These are phyloP conservation scores for Articulospora tetracladia DNA, from an alignment of 495 filamentous ascomycete genomes.

Conservation along the genomic window DNA sequence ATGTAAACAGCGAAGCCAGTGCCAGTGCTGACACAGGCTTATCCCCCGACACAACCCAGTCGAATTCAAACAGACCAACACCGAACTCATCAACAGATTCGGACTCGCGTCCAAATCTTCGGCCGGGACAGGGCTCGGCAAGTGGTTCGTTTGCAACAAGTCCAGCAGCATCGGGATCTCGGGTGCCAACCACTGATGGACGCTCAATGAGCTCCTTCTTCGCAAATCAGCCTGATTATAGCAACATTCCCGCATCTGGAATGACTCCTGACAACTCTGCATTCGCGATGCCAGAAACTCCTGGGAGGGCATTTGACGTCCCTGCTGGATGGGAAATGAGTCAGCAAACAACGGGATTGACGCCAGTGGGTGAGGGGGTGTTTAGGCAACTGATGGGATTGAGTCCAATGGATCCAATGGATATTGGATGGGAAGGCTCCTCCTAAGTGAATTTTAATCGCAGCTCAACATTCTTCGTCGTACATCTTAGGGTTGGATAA, in stretches of 20 bases:
- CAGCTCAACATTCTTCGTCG: background rate
- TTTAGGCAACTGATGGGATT: slow-evolving; percentile 41
- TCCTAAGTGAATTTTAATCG: slow-evolving; percentile 2
- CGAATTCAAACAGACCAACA: slow-evolving; percentile 42
- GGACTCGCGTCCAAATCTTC: slow-evolving; percentile 31
- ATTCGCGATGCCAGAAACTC: slow-evolving; percentile 30
- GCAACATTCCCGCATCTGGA: slow-evolving; percentile 15
- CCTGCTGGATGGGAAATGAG: slow-evolving; percentile 34
- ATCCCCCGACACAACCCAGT: slow-evolving; percentile 32
- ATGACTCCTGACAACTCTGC: slow-evolving; percentile 27
- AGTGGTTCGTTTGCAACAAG: slow-evolving; percentile 39
- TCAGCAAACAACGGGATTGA: slow-evolving; percentile 34
- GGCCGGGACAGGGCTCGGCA: slow-evolving; percentile 28
- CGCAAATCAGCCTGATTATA: slow-evolving; percentile 18
- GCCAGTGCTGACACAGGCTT: slow-evolving; percentile 13
- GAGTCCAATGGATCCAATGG: slow-evolving; percentile 26
- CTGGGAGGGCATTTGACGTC: slow-evolving; percentile 33
- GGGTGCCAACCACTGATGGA: slow-evolving; percentile 28
- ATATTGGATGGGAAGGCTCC: slow-evolving; percentile 24
- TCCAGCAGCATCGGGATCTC: slow-evolving; percentile 35
- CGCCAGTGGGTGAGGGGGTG: slow-evolving; percentile 44
- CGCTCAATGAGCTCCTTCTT: slow-evolving; percentile 19
- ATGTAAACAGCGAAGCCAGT: slow-evolving; percentile 27
- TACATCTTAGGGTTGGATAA: background rate
- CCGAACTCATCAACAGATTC: slow-evolving; percentile 49